Evolutionary conservation across 1,284 basidiomycete genomes (phyloP), one percentile per base, ranked within the genome.

Genomic region (Amylostereum areolatum): DNA sequence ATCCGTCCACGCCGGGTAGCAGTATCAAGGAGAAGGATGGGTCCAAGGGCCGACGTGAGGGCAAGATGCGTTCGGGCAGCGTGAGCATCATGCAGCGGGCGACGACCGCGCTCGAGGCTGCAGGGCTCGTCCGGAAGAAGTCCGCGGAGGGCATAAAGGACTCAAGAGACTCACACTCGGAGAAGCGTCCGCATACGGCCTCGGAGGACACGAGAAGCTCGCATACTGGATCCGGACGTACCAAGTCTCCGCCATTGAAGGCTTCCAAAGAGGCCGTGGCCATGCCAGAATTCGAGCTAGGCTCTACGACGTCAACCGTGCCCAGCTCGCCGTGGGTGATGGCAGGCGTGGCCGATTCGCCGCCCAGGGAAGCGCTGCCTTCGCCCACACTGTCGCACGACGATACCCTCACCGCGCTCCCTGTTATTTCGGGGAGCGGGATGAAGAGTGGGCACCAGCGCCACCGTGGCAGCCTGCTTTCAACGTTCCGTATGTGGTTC

Each of bases 61-160:
- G 48, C 47, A 93, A 92, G 61, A 69, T 65, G 30, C 75, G 92
- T 5, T 82, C 89, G 1, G 87, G 89, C 4, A 94, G 92, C 50
- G 87, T 96, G 48, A 94, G 86, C 61, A 95, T 97, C 65, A 88
- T 97, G 73, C 93, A 96, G 58, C 81, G 93, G 5, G 93, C 92
- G 0, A 94, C 92, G 0, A 94, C 91, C 0, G 92, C 92, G 3
- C 73, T 89, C 24, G 88, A 89, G 57, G 87, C 85, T 5, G 85
- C 85, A 5, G 86, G 86, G 1, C 68, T 92, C 7, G 86, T 90
- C 41, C 70, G 83, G 52, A 92, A 92, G 68, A 91, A 86, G 67
- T 88, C 84, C 2, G 67, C 77, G 0, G 89, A 92, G 60, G 83
- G 68, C 3, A 77, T 89, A 11, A 75, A 71, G 52, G 83, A 85